A percentile compares a stretch with the other conserved stretches of the same genome.
Evolutionary conservation across 2,329 filamentous ascomycete species (phyloP).

Genomic region (Thermothelomyces thermophilus): DNA sequence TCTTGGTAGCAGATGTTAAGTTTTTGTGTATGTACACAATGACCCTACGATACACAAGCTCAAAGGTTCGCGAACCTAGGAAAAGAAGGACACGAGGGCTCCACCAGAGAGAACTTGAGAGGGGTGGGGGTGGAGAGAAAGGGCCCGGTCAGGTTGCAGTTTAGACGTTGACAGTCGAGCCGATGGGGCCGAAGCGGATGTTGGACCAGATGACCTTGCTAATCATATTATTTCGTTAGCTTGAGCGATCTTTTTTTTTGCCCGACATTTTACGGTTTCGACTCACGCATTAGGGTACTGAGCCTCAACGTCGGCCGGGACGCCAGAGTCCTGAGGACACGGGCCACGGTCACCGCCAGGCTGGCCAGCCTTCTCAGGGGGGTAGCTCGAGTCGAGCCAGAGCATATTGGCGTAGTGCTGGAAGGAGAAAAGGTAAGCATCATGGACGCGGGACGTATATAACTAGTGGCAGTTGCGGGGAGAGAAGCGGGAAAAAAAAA

Average conservation of each 20-base stretch:
- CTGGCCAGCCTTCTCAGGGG: slow-evolving; percentile 36
- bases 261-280: no score
- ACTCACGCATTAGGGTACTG: slow-evolving; percentile 36
- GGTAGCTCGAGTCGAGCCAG: slow-evolving; percentile 66
- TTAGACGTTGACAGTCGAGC: slow-evolving; percentile 39
- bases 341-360: slow-evolving; percentile 48
- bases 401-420: slow-evolving; percentile 59
- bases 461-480: not conserved
- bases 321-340: slow-evolving; percentile 47
- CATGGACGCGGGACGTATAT: no score
- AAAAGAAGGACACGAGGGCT: not conserved
- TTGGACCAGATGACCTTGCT: slow-evolving; percentile 49
- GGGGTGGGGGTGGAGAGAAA: no score
- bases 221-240: not conserved
- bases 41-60: not conserved
- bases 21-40: not conserved
- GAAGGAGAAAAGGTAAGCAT: not conserved
- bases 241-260: no score
- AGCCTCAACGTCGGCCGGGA: slow-evolving; percentile 44
- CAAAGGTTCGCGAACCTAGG: not conserved
- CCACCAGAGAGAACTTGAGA: not conserved
- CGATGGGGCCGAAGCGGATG: slow-evolving; percentile 52
- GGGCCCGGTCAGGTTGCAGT: not conserved
- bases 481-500: not conserved
- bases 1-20: not conserved